These are phyloP conservation scores for Elsinoe batatas DNA, from an alignment of 2,329 filamentous ascomycete genomes.

Conservation along the genomic window DNA sequence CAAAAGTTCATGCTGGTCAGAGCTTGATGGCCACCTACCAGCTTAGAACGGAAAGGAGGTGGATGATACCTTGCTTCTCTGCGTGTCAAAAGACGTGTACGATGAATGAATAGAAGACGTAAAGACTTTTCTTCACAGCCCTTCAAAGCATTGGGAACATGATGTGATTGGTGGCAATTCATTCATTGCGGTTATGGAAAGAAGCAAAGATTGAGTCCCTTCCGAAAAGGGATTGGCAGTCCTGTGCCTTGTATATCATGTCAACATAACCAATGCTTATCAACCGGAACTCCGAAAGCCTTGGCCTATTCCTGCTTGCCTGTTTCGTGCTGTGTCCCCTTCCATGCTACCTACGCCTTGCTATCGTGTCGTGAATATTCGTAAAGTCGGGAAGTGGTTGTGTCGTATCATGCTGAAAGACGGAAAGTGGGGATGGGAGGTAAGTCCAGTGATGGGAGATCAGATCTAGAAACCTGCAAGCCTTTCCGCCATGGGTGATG, in stretches of 20 bases:
- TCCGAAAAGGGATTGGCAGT: not conserved
- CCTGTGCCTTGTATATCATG: not conserved
- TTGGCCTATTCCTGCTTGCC: not conserved
- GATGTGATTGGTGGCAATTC: not conserved
- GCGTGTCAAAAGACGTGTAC: not conserved
- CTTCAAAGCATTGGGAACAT: not conserved
- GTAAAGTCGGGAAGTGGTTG: not conserved
- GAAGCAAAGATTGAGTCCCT: not conserved
- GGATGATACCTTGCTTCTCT: too few relatives aligned
- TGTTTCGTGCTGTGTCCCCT: not conserved
- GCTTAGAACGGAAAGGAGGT: too few relatives aligned
- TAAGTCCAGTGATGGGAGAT: not conserved
- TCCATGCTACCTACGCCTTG: not conserved
- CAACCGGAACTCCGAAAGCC: not conserved
- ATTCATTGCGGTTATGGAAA: conserved; percentile 5
- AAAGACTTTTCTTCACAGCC: not conserved
- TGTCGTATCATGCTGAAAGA: not conserved
- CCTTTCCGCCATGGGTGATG: conserved; percentile 1
- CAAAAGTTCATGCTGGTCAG: too few relatives aligned
- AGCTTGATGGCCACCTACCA: too few relatives aligned
- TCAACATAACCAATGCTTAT: not conserved
- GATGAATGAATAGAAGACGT: conserved; percentile 7
- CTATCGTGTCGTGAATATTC: not conserved
- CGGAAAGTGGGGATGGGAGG: not conserved
- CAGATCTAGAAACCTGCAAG: not conserved